Evolutionary conservation across 169 alveolate species (phyloP).

Genomic region (Plasmodium ovale): DNA sequence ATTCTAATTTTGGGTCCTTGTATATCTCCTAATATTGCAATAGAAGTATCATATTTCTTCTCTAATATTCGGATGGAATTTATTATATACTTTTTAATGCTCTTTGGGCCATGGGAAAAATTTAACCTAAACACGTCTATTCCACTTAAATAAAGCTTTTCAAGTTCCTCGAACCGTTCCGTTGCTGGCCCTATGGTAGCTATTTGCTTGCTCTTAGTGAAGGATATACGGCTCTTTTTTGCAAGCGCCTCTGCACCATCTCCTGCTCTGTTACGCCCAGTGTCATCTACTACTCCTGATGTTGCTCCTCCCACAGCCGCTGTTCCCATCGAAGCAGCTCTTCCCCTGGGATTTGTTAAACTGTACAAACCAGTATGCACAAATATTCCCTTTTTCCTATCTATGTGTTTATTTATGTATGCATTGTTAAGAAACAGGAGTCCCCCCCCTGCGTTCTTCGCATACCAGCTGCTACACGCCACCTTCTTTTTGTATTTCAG

Average conservation of each 20-base stretch:
- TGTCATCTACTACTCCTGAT: background rate
- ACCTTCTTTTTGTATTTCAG: conserved; percentile 9
- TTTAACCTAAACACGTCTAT: conserved; percentile 86
- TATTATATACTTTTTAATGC: conserved; percentile 75
- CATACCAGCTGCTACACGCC: conserved; percentile 1
- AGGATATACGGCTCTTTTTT: conserved; percentile 24
- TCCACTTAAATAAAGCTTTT: conserved; percentile 84
- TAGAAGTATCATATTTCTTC: conserved; percentile 74
- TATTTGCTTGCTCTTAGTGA: conserved; percentile 83
- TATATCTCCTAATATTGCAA: conserved; percentile 84
- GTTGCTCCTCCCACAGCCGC: background rate
- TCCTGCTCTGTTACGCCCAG: no score
- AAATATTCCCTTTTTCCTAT: conserved; percentile 13
- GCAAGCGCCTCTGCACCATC: conserved; percentile 6
- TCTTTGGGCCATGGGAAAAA: conserved; percentile 86
- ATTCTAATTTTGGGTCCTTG: conserved; percentile 90
- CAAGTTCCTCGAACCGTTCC: conserved; percentile 75
- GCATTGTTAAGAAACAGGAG: conserved; percentile 23
- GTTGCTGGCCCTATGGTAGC: conserved; percentile 89
- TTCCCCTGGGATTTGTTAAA: conserved; percentile 15
- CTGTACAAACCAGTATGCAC: background rate
- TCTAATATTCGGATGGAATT: conserved; percentile 81
- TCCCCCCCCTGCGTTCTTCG: conserved; percentile 21
- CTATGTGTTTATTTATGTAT: conserved; percentile 48
- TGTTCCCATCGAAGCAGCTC: no score